phyloP scores from a whole-genome alignment of 2,329 filamentous ascomycete species.

The Metarhizium guizhouense region DNA sequence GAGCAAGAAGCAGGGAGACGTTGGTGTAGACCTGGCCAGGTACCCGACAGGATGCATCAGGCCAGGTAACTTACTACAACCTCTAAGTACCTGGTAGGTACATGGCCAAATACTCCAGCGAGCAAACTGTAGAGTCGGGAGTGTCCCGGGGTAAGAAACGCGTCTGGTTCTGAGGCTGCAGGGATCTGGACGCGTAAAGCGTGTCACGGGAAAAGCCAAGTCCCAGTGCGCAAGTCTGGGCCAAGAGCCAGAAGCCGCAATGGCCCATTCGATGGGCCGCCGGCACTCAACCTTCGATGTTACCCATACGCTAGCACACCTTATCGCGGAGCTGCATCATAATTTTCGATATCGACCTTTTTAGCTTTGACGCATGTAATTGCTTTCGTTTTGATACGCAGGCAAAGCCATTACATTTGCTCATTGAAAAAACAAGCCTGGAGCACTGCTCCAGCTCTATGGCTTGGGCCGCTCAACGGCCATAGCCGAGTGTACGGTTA shows the following conservation, averaged over 20 bases:
- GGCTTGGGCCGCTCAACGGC: conserved; percentile 5
- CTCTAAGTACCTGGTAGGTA: too few species aligned
- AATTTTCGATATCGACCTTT: neutral
- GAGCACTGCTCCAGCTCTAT: conserved; percentile 2
- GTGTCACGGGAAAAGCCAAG: conserved; percentile 1
- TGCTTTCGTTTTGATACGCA: neutral
- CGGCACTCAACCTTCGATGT: too few species aligned
- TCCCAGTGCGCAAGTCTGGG: too few species aligned
- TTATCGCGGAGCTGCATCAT: neutral
- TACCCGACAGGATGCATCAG: too few species aligned
- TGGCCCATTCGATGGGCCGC: too few species aligned
- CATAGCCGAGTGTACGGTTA: conserved; percentile 7
- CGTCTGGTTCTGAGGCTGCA: neutral
- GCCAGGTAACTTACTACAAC: too few species aligned
- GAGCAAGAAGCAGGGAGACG: too few species aligned
- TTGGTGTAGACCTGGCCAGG: too few species aligned
- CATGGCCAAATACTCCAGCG: too few species aligned
- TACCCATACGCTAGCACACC: neutral
- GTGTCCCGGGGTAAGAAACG: too few species aligned
- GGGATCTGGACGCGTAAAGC: conserved; percentile 8
- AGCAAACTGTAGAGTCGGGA: too few species aligned
- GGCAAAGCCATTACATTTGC: neutral
- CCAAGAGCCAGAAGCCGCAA: too few species aligned
- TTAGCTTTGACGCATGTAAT: neutral
- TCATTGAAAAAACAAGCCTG: neutral